Percentiles rank a stretch among this genome's conserved stretches.
These are phyloP conservation scores for Pythium periplocum DNA, from an alignment of 352 stramenopile genomes.

Conservation along the genomic window DNA sequence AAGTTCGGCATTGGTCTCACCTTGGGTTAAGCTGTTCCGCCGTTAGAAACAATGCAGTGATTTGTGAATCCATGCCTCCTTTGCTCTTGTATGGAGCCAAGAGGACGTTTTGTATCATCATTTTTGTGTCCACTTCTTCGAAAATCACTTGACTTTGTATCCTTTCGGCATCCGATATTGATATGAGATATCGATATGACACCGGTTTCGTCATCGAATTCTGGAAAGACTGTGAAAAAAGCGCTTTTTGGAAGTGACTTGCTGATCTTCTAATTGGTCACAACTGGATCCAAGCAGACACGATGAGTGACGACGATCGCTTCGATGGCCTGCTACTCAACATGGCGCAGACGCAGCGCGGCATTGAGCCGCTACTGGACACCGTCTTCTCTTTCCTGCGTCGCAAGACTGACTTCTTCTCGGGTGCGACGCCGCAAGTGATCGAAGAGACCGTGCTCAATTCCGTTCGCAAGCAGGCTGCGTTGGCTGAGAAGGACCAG, in stretches of 20 bases:
- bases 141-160: no score
- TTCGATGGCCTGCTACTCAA: conserved; percentile 97
- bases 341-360: conserved; percentile 94
- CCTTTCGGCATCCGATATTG: no score
- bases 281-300: background rate
- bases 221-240: no score
- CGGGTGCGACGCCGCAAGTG: conserved; percentile 73
- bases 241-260: no score
- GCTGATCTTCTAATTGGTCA: no score
- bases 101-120: no score
- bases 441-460: conserved; percentile 86
- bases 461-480: conserved; percentile 90
- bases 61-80: no score
- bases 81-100: no score
- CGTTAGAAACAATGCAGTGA: no score
- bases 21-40: conserved; percentile 51
- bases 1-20: conserved; percentile 89
- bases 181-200: no score
- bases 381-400: conserved; percentile 98
- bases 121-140: no score
- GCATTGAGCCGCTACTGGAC: conserved; percentile 98
- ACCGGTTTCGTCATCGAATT: no score
- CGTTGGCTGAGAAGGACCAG: conserved; percentile 78
- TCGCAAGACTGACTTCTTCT: conserved; percentile 99
- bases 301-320: conserved; percentile 68